Base-by-base conservation (phyloP, 2,329 filamentous ascomycete genomes). In the Trichoderma semiorbis region DNA sequence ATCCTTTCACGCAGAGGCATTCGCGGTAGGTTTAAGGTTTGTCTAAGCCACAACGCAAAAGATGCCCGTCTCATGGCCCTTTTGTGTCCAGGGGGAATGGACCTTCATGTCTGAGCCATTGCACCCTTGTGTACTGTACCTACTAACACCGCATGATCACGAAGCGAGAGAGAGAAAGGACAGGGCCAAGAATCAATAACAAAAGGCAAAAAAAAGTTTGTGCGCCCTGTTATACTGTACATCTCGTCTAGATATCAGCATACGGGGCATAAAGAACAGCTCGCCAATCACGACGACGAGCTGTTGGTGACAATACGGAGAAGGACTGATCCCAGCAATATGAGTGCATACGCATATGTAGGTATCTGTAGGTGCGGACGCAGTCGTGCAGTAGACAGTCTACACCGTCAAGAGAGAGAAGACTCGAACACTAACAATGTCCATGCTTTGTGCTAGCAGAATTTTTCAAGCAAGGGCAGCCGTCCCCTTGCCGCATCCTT, bases 291-390 rank as follows among this genome's bases (percentile, higher is more conserved):
- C 63, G 26, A n/a, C 32, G 16, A 55, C 63, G 12, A 66, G 53
- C 24, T 28, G 47, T n/a, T 55, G 63, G 53, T 16, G 28, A 32
- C 4, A 55, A 26, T 26, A 24, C 63, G 30, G 47, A 58, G 50
- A 8, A 26, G 34, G 34, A 24, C 2, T 24, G 7, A 53, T 12
- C 39, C 39, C 16, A 53, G 47, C 47, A 53, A 53, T 30, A 57
- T 55, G 63, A 36, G 24, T 66, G 63, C 63, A 66, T 66, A 28
- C 34, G 60, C 60, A 63, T 63, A 63, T 63, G 58, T 61, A 65
- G 28, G 47, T 53, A 53, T 21, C 47, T 65, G 63, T 66, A 66
- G 50, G 63, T 66, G 63, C 63, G 63, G 63, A 66, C 21, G 63
- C 63, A 66, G 47, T 66, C 47, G 63, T 66, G 63, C 63, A 66